These are phyloP conservation scores for Xylariales sp. DNA, from an alignment of 2,329 filamentous ascomycete species.

Conservation along the genomic window DNA sequence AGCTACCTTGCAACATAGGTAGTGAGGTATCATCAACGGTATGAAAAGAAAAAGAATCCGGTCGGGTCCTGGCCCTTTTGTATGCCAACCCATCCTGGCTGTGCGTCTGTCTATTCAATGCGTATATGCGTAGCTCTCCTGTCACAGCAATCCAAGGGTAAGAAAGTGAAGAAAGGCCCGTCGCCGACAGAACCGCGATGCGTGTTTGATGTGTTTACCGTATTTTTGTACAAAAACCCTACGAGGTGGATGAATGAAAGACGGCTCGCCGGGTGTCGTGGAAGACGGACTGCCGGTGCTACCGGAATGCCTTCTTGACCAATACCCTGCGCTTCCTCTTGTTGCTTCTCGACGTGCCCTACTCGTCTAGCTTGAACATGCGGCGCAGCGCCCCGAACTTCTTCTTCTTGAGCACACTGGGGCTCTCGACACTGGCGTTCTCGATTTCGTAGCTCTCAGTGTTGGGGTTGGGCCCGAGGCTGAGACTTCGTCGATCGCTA, in stretches of 20 bases:
- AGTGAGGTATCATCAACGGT: constrained; percentile 26
- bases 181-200: background rate
- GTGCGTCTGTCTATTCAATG: constrained; percentile 19
- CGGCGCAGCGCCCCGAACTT: constrained; percentile 67
- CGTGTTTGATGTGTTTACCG: background rate
- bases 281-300: constrained; percentile 4
- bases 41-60: constrained; percentile 1
- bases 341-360: constrained; percentile 40
- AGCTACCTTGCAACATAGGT: constrained; percentile 4
- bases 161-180: background rate
- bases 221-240: background rate
- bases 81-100: background rate
- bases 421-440: constrained; percentile 44
- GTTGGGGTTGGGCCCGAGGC: constrained; percentile 47
- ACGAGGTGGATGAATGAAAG: background rate
- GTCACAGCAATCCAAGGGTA: constrained; percentile 6
- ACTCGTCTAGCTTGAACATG: constrained; percentile 68
- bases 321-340: constrained; percentile 41
- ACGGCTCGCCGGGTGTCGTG: background rate
- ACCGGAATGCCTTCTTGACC: constrained; percentile 34
- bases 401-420: constrained; percentile 59
- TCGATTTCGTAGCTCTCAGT: constrained; percentile 26
- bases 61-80: background rate
- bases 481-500: constrained; percentile 44
- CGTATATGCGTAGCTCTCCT: constrained; percentile 5